phyloP scores from a whole-genome alignment of 225 moss, liverwort and hornwort species.

The Pseudisothecium myosuroides region DNA sequence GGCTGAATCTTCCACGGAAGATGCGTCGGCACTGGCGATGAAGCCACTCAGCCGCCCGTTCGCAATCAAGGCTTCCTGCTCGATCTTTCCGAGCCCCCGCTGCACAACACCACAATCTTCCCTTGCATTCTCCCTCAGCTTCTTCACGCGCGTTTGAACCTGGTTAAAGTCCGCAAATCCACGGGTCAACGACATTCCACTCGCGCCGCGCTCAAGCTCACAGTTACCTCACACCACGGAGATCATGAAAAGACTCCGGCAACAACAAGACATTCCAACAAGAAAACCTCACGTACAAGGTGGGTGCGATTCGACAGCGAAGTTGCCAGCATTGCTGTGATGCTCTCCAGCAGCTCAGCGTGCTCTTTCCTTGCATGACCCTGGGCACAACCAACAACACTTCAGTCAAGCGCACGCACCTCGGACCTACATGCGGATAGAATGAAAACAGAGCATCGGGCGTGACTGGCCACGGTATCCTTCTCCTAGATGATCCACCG shows the following conservation, averaged over 20 bases:
- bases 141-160: constrained; percentile 56
- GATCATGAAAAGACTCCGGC: not conserved
- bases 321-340: constrained; percentile 55
- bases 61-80: constrained; percentile 46
- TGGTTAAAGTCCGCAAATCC: not conserved
- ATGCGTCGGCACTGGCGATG: constrained; percentile 43
- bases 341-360: constrained; percentile 44
- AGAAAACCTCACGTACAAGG: constrained; percentile 37
- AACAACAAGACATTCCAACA: not conserved
- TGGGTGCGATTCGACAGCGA: constrained; percentile 57
- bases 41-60: constrained; percentile 34
- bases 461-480: not conserved
- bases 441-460: not conserved
- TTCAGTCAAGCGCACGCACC: not conserved
- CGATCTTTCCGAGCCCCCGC: constrained; percentile 39
- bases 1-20: constrained; percentile 35
- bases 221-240: not conserved
- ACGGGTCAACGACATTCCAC: not conserved
- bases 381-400: constrained; percentile 10
- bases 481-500: not conserved
- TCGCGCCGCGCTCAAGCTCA: not conserved
- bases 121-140: constrained; percentile 43
- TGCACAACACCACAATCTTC: constrained; percentile 40
- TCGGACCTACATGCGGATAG: not conserved
- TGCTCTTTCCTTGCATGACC: constrained; percentile 67